Percentiles rank a stretch among this genome's conserved stretches.
Evolutionary conservation across 202 grass and related monocot species (phyloP).

Genomic region (Setaria viridis): DNA sequence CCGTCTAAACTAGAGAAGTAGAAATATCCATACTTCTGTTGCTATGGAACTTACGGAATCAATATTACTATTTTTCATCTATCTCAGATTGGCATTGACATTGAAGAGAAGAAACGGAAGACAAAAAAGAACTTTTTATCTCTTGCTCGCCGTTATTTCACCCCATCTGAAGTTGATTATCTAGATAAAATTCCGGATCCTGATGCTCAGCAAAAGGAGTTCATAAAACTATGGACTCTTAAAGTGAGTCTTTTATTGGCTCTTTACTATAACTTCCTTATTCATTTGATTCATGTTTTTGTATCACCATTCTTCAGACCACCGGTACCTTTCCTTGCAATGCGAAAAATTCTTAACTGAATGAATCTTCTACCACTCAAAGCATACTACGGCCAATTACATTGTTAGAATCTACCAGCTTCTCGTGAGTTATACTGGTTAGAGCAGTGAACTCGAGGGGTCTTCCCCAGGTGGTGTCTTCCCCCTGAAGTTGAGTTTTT

Average conservation of each 20-base stretch:
- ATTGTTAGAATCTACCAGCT: slow-evolving; percentile 3
- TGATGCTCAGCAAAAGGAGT: slow-evolving; percentile 78
- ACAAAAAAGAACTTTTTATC: slow-evolving; percentile 65
- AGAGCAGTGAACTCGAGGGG: no score
- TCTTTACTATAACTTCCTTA: slow-evolving; percentile 25
- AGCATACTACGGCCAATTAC: background rate
- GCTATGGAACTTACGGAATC: slow-evolving; percentile 29
- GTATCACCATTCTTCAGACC: slow-evolving; percentile 26
- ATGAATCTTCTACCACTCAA: background rate
- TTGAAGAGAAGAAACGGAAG: slow-evolving; percentile 89
- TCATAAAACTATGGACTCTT: slow-evolving; percentile 96
- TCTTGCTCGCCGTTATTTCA: slow-evolving; percentile 88
- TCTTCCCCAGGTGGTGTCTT: no score
- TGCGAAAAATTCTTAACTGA: slow-evolving; percentile 7
- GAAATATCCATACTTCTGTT: slow-evolving; percentile 20
- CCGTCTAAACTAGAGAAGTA: slow-evolving; percentile 13
- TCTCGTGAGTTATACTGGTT: no score
- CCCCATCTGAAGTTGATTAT: slow-evolving; percentile 78
- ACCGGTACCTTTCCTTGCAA: slow-evolving; percentile 25
- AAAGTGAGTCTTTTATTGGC: slow-evolving; percentile 65
- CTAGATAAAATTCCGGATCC: slow-evolving; percentile 62
- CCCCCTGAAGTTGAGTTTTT: no score
- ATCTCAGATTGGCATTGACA: slow-evolving; percentile 86
- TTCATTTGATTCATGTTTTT: background rate
- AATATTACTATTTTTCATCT: slow-evolving; percentile 28